Evolutionary conservation across 305 asterid genomes (phyloP), one percentile per base, ranked within the genome.

Genomic region (Andrographis paniculata): DNA sequence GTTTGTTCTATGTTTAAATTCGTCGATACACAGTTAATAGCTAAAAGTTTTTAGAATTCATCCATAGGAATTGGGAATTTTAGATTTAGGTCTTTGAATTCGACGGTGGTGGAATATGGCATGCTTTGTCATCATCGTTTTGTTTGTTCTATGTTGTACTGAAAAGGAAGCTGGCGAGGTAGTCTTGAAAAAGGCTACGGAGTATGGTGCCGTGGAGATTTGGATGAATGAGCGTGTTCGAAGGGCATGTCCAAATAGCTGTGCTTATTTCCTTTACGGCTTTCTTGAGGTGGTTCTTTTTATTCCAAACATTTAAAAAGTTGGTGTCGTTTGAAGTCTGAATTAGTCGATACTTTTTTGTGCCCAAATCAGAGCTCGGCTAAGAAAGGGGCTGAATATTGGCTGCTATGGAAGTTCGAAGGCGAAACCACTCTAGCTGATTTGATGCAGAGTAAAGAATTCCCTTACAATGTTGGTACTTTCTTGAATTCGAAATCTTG

Each of bases 221-320:
- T 91, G 99, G 99, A 91, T 91, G 99, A 87, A 91, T 47, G 96
- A 91, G 70, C 95, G 95, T 30, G 95, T 69, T 20, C 66, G 96
- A 39, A 75, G 99, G 72, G 96, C 99, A 60, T 91, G 96, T 66
- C 72, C 96, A 1, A 91, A 58, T 57, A 86, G 99, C 60, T 86
- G 96, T 75, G 99, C 99, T 64, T 89, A 86, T 71, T 91, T 91
- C 64, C 7, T 83, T 14, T 80, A 83, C 35, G 99, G 99, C 39
- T 91, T 91, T 67, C 85, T 67, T 45, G 99, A 91, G 95, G 94
- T 88, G 68, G 61, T 56, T n/a, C n/a, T n/a, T 52, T 60, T 64
- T 55, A 53, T 61, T 62, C 53, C 53, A 50, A 33, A 50, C 35
- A 48, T 68, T 37, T 38, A 19, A 23, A 27, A 17, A 22, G 28